phyloP scores from a whole-genome alignment of 2,329 filamentous ascomycete species.

The Claviceps pusilla region DNA sequence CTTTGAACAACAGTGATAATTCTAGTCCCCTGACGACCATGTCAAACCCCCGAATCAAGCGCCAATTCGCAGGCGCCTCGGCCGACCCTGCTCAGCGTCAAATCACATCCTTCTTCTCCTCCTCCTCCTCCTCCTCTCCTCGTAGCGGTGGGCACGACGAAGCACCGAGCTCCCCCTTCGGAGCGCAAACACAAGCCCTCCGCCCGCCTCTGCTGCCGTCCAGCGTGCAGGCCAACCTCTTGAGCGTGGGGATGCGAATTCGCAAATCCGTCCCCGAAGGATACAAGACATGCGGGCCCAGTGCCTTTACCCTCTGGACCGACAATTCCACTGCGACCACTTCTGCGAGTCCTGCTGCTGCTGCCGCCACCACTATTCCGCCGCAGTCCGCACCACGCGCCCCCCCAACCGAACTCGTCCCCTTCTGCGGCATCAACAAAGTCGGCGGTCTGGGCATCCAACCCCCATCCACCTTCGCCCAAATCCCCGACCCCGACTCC shows the following conservation, averaged over 20 bases:
- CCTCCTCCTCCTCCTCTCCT: slow-evolving; percentile 9
- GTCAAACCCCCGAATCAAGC: slow-evolving; percentile 42
- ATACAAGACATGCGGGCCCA: slow-evolving; percentile 57
- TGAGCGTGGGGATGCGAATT: slow-evolving; percentile 85
- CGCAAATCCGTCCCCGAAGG: slow-evolving; percentile 87
- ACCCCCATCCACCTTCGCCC: slow-evolving; percentile 20
- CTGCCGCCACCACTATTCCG: neutral
- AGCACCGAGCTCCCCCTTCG: slow-evolving; percentile 13
- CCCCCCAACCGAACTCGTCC: slow-evolving; percentile 47
- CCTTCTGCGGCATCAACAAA: slow-evolving; percentile 69
- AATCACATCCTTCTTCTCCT: slow-evolving; percentile 48
- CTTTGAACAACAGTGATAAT: neutral
- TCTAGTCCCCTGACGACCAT: slow-evolving; percentile 17
- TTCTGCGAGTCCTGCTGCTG: neutral
- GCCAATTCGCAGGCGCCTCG: slow-evolving; percentile 44
- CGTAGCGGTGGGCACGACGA: slow-evolving; percentile 13
- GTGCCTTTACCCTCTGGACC: slow-evolving; percentile 37
- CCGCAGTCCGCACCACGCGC: slow-evolving; percentile 10
- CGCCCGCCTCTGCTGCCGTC: slow-evolving; percentile 40
- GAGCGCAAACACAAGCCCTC: slow-evolving; percentile 1
- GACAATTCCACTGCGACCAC: slow-evolving; percentile 8
- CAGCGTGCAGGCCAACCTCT: slow-evolving; percentile 63
- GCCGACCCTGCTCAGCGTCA: slow-evolving; percentile 44
- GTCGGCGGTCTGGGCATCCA: slow-evolving; percentile 54
- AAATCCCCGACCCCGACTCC: slow-evolving; percentile 6